Conservation (phyloP, 768 basidiomycete genomes). For the Auricularia cornea region DNA sequence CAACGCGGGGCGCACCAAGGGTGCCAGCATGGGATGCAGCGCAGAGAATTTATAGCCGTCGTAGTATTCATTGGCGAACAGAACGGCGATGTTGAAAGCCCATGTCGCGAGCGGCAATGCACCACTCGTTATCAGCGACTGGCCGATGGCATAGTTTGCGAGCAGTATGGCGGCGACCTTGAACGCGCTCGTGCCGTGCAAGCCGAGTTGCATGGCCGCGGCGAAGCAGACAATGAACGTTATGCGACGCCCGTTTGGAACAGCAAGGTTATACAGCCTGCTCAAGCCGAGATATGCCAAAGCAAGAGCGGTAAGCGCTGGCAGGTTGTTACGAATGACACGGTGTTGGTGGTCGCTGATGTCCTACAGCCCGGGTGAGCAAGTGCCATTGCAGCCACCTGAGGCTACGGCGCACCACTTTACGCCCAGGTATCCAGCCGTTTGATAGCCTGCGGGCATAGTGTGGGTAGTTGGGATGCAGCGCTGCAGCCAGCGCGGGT, state of each 20-base stretch:
- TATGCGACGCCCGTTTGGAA: constrained; percentile 31
- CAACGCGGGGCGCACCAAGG: constrained; percentile 43
- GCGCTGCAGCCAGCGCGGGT: constrained; percentile 33
- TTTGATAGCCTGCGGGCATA: constrained; percentile 50
- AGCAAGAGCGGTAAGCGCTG: constrained; percentile 46
- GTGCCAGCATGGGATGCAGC: constrained; percentile 45
- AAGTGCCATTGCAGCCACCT: neutral
- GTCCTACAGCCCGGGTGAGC: constrained; percentile 49
- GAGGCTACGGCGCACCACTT: constrained; percentile 43
- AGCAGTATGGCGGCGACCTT: constrained; percentile 70
- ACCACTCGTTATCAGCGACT: constrained; percentile 57
- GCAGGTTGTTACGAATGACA: constrained; percentile 73
- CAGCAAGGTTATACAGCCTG: constrained; percentile 31
- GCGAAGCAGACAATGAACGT: constrained; percentile 58
- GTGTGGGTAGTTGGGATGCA: constrained; percentile 62
- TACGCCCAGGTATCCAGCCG: constrained; percentile 79
- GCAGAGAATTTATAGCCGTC: constrained; percentile 63
- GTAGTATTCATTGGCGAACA: constrained; percentile 71
- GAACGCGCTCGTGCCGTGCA: constrained; percentile 75
- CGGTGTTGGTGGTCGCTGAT: constrained; percentile 89
- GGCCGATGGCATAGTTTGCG: constrained; percentile 58
- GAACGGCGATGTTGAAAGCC: constrained; percentile 62
- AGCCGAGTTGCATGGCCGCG: constrained; percentile 49
- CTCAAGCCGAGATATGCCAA: constrained; percentile 50
- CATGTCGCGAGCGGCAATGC: constrained; percentile 61